A percentile compares a stretch with the other conserved stretches of the same genome.
phyloP scores from a whole-genome alignment of 2,329 filamentous ascomycete genomes.

The Arthrobotrys iridis region DNA sequence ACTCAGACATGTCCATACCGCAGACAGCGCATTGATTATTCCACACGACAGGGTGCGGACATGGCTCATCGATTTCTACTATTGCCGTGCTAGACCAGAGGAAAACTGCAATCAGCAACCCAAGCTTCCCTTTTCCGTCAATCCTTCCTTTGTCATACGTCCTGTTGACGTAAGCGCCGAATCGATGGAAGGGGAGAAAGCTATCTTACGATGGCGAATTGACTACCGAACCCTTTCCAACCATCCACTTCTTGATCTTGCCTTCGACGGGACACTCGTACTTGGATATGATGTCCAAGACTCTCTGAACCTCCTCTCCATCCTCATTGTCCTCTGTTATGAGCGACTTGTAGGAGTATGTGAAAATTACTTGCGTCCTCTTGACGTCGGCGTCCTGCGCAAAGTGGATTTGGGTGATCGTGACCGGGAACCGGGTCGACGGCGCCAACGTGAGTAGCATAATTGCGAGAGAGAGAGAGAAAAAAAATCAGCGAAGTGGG shows the following conservation, averaged over 20 bases:
- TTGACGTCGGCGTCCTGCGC: conserved; percentile 77
- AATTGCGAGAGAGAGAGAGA: conserved; percentile 20
- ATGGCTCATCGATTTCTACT: conserved; percentile 87
- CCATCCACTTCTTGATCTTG: conserved; percentile 74
- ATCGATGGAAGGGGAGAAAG: not conserved
- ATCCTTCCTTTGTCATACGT: not conserved
- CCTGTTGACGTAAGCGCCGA: not conserved
- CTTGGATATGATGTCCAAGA: conserved; percentile 76
- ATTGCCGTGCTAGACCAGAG: conserved; percentile 64
- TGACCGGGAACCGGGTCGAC: conserved; percentile 86
- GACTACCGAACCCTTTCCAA: conserved; percentile 74
- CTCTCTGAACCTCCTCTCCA: conserved; percentile 75
- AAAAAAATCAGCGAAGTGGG: not conserved
- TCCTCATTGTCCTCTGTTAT: conserved; percentile 75
- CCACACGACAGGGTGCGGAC: conserved; percentile 89
- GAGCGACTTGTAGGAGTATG: conserved; percentile 84
- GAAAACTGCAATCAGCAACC: conserved; percentile 41
- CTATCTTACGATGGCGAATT: conserved; percentile 68
- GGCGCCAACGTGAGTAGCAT: conserved; percentile 58
- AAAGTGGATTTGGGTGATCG: conserved; percentile 84
- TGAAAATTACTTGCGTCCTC: conserved; percentile 80
- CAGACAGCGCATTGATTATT: conserved; percentile 90
- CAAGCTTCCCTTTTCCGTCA: conserved; percentile 58
- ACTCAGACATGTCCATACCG: conserved; percentile 94
- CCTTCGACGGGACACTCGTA: conserved; percentile 89